phyloP scores from a whole-genome alignment of 352 stramenopile genomes.

The Phytophthora rubi region DNA sequence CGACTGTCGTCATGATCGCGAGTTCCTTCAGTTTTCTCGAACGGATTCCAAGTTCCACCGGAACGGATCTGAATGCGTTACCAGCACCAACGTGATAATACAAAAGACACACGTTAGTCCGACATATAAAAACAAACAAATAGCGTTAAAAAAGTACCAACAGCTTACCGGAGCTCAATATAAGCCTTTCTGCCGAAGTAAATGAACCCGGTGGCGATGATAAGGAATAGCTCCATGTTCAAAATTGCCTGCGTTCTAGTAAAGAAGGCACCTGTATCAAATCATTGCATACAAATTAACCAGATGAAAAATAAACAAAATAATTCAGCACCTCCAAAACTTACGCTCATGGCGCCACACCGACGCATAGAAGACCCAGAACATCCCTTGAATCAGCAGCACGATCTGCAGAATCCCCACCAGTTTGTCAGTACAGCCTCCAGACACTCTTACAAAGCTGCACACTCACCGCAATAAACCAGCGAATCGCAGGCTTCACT shows the following conservation, averaged over 20 bases:
- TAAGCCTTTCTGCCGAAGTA: constrained; percentile 86
- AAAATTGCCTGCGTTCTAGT: constrained; percentile 77
- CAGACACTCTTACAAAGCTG: neutral
- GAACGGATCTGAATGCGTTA: constrained; percentile 59
- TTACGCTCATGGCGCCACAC: constrained; percentile 75
- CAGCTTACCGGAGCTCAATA: constrained; percentile 67
- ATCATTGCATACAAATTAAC: neutral
- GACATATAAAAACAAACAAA: neutral
- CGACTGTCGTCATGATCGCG: constrained; percentile 81
- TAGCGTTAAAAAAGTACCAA: neutral
- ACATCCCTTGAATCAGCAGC: constrained; percentile 65
- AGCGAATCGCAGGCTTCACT: constrained; percentile 76
- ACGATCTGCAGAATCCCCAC: constrained; percentile 44
- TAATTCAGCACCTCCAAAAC: constrained; percentile 15
- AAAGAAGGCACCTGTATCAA: constrained; percentile 73
- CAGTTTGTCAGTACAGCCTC: neutral
- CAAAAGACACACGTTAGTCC: neutral
- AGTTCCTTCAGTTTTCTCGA: constrained; percentile 88
- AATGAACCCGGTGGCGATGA: constrained; percentile 78
- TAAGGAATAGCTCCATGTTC: constrained; percentile 83
- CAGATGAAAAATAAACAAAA: neutral
- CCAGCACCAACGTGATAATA: neutral
- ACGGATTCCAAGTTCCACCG: constrained; percentile 81
- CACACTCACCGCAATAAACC: constrained; percentile 55
- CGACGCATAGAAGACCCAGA: constrained; percentile 84